A percentile compares a stretch with the other conserved stretches of the same genome.
phyloP scores from a whole-genome alignment of 352 stramenopile species.

The Pythium oligandrum region DNA sequence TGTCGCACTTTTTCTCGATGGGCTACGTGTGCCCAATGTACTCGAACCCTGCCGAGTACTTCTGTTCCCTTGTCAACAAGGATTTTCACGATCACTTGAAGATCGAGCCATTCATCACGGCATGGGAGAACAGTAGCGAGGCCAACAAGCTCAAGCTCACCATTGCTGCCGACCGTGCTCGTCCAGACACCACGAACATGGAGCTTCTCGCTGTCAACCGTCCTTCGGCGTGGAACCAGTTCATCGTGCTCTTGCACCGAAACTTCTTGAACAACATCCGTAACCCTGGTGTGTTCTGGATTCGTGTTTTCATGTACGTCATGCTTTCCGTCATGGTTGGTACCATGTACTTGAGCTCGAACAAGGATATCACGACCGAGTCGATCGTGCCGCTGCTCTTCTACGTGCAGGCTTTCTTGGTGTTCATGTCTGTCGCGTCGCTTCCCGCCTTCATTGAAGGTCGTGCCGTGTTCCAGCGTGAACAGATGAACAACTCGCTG shows the following conservation, averaged over 20 bases:
- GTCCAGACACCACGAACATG: slow-evolving; percentile 20
- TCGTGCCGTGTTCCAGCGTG: slow-evolving; percentile 76
- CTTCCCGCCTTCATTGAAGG: slow-evolving; percentile 85
- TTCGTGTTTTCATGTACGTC: slow-evolving; percentile 81
- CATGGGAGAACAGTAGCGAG: slow-evolving; percentile 24
- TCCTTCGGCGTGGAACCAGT: slow-evolving; percentile 43
- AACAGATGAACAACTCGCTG: slow-evolving; percentile 79
- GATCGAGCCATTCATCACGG: slow-evolving; percentile 26
- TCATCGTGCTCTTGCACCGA: slow-evolving; percentile 43
- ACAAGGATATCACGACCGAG: slow-evolving; percentile 23
- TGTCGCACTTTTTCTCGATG: slow-evolving; percentile 43
- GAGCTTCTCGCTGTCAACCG: slow-evolving; percentile 30
- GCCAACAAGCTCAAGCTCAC: slow-evolving; percentile 23
- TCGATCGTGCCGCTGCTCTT: slow-evolving; percentile 69
- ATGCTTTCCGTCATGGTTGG: slow-evolving; percentile 66
- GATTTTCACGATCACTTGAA: slow-evolving; percentile 41
- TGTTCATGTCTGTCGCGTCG: slow-evolving; percentile 87
- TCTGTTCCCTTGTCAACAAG: slow-evolving; percentile 47
- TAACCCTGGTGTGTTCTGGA: slow-evolving; percentile 68
- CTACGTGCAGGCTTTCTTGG: slow-evolving; percentile 86
- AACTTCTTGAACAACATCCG: slow-evolving; percentile 61
- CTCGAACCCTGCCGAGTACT: slow-evolving; percentile 65
- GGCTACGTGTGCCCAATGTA: slow-evolving; percentile 57
- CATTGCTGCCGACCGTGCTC: slow-evolving; percentile 20
- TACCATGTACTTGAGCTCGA: slow-evolving; percentile 62